Base-by-base conservation (phyloP, 176 grass and related monocot genomes). In the Elymus sibiricus region DNA sequence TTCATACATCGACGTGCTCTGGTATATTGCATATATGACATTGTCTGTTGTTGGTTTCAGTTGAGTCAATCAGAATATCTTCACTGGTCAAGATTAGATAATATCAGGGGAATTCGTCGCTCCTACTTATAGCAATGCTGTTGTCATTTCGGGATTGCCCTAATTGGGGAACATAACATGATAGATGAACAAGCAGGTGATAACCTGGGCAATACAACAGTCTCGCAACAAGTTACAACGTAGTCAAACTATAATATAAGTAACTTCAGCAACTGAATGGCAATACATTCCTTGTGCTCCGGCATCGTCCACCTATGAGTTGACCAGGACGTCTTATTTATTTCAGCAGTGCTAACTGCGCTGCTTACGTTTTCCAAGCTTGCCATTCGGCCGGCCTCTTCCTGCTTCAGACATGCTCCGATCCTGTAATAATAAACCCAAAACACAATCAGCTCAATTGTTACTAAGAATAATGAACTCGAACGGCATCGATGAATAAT, bases 321-420 rank as follows among this genome's bases (percentile, higher is more conserved):
- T 82, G 83, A 71, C 72, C n/a, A 78, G 59, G 62, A 40, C 70
- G 68, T 34, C 76, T 86, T 86, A 78, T 74, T 78, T 69, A 28
- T 86, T 77, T 12, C 77, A 70, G 29, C 51, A 70, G 58, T 71
- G 21, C 24, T 78, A 82, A 56, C 28, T 42, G 38, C 3, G 3
- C 69, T 82, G 84, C 78, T 17, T 63, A 35, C 82, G 55, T 66
- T 44, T 64, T 65, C 65, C 73, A 86, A 72, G 32, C 69, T 90
- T 35, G 16, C 64, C 74, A 34, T 56, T 55, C 74, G 56, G 17
- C 32, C 47, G 51, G 17, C 32, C 4, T 70, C 5, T 86, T 82
- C 29, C 10, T 77, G 32, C 43, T 25, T 83, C 58, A 79, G 43
- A 43, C 42, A 51, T 51, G 11, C 55, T 16, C 65, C 42, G 74